These are phyloP conservation scores for Ceratorhiza oryzae-sativae DNA, from an alignment of 1,284 basidiomycete genomes.

Conservation along the genomic window DNA sequence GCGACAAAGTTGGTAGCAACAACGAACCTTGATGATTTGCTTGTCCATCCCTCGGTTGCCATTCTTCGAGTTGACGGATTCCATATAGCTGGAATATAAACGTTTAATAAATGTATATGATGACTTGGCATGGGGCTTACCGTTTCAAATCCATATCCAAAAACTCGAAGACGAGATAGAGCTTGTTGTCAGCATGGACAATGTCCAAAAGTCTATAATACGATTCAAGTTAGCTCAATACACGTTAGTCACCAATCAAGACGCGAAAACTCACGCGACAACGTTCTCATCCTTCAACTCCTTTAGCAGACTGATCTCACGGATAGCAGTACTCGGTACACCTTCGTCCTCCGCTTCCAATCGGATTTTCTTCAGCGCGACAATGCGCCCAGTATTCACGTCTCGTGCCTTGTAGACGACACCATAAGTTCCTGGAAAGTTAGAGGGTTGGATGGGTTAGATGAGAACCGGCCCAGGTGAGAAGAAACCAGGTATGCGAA, in stretches of 20 bases:
- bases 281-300: slow-evolving; percentile 97
- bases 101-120: neutral
- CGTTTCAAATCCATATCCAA: slow-evolving; percentile 93
- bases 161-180: slow-evolving; percentile 98
- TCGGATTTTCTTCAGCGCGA: slow-evolving; percentile 97
- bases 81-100: slow-evolving; percentile 66
- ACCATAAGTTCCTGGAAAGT: slow-evolving; percentile 89
- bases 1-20: neutral
- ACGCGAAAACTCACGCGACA: slow-evolving; percentile 67
- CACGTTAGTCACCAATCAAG: slow-evolving; percentile 13
- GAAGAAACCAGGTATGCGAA: neutral
- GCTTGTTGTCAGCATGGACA: slow-evolving; percentile 94
- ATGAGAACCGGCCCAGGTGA: slow-evolving; percentile 11
- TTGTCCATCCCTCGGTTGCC: slow-evolving; percentile 56
- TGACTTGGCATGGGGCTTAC: slow-evolving; percentile 50
- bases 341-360: slow-evolving; percentile 98
- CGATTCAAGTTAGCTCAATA: slow-evolving; percentile 22
- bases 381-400: slow-evolving; percentile 75
- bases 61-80: slow-evolving; percentile 72
- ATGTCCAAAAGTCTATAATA: slow-evolving; percentile 87
- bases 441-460: neutral
- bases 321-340: slow-evolving; percentile 95
- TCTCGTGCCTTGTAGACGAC: slow-evolving; percentile 95
- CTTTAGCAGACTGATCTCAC: slow-evolving; percentile 96
- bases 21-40: slow-evolving; percentile 81